Evolutionary conservation across 2,329 filamentous ascomycete genomes (phyloP).

Genomic region (Hypoxylon sp.): DNA sequence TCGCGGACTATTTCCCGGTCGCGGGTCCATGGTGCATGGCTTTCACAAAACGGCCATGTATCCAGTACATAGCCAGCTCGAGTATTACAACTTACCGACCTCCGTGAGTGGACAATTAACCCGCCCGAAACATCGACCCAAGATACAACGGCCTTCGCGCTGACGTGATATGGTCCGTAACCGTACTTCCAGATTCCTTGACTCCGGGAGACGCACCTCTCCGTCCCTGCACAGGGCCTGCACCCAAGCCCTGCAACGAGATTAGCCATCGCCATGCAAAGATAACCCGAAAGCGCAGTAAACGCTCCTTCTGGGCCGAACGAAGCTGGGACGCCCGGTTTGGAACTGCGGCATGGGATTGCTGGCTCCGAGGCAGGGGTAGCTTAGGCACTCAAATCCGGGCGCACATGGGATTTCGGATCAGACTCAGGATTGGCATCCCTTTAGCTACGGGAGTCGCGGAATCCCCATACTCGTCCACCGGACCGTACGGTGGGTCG

Average conservation of each 20-base stretch:
- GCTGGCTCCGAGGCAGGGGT: conserved; percentile 8
- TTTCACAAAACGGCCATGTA: conserved; percentile 3
- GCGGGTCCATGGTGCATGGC: neutral
- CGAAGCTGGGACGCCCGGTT: neutral
- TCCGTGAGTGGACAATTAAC: conserved; percentile 10
- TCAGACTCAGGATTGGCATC: conserved; percentile 1
- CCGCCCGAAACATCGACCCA: conserved; percentile 18
- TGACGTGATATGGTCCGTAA: conserved; percentile 32
- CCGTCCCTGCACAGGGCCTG: conserved; percentile 11
- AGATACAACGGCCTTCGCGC: conserved; percentile 22
- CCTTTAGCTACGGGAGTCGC: conserved; percentile 12
- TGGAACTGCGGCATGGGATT: neutral
- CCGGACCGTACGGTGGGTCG: too few relatives aligned
- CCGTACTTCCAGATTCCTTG: too few relatives aligned
- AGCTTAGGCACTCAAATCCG: conserved; percentile 5
- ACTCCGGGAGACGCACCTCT: conserved; percentile 14
- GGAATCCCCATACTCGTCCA: conserved; percentile 24
- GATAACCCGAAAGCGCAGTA: neutral
- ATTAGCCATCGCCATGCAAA: neutral
- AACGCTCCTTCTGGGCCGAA: neutral
- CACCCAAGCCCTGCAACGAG: neutral
- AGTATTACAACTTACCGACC: neutral
- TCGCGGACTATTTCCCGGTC: conserved; percentile 33
- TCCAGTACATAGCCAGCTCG: conserved; percentile 1
- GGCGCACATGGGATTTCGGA: neutral